Base-by-base conservation (phyloP, 1,284 basidiomycete species). In the Ustilago esculenta region DNA sequence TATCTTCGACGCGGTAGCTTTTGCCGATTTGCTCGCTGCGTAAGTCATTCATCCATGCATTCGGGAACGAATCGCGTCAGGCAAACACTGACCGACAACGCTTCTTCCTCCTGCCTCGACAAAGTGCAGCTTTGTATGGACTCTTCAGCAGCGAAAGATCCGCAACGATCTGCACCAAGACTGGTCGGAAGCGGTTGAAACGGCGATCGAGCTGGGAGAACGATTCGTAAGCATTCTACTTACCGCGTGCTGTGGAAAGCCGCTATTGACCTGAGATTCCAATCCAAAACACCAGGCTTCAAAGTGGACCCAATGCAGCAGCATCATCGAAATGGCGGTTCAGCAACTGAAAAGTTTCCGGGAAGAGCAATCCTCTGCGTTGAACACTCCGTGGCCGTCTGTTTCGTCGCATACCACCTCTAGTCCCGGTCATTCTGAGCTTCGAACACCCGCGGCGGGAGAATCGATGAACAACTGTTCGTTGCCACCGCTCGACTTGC, bases 1-100 rank as follows among this genome's bases (percentile, higher is more conserved):
- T 36, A 41, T 23, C 4, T 30, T 50, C 5, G 66, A 69, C 20
- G 66, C 43, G 12, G 11, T 49, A 17, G 30, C 18, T 5, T 63
- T 69, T 42, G 32, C 46, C 3, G 66, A 69, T 8, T 18, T 64
- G 11, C 20, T 69, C 10, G 46, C 45, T 25, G 50, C 54, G 66
- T 64, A 39, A 49, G 59, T 68, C 11, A n/a, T n/a, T n/a, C n/a
- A n/a, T n/a, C n/a, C n/a, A n/a, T n/a, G n/a, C n/a, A n/a, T n/a
- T n/a, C n/a, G n/a, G n/a, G n/a, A n/a, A n/a, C n/a, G n/a, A n/a
- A n/a, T n/a, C n/a, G n/a, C n/a, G n/a, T n/a, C n/a, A n/a, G n/a
- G 27, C 27, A 29, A 12, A 29, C 27, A 7, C 12, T 29, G 27
- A 29, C 27, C 7, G 12, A 6, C 27, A 6, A 29, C 7, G 27